Evolutionary conservation across 106 monocot species (phyloP).

Genomic region (Vanilla planifolia): DNA sequence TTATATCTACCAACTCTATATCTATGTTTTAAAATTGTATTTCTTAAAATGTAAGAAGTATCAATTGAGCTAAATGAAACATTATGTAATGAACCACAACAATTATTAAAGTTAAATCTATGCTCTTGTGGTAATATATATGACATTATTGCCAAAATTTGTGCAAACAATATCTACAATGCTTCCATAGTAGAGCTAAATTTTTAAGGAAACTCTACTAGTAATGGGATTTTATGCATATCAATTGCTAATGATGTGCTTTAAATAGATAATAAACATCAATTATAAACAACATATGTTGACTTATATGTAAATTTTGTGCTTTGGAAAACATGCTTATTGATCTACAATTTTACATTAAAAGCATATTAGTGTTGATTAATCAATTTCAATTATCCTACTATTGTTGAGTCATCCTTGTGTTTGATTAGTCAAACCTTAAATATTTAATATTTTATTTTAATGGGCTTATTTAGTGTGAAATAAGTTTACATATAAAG

Average conservation of each 20-base stretch:
- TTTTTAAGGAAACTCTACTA: constrained; percentile 62
- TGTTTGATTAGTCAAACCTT: too few species aligned
- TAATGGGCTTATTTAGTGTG: too few species aligned
- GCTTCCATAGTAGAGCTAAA: constrained; percentile 59
- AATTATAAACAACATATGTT: background rate
- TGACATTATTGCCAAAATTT: constrained; percentile 40
- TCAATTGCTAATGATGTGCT: background rate
- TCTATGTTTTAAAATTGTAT: background rate
- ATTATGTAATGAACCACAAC: constrained; percentile 48
- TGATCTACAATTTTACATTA: constrained; percentile 50
- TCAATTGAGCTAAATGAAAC: constrained; percentile 47
- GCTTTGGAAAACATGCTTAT: constrained; percentile 38
- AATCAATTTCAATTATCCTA: too few species aligned
- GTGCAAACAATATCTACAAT: constrained; percentile 22
- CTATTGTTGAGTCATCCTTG: too few species aligned
- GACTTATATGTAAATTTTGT: constrained; percentile 14
- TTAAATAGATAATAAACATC: background rate
- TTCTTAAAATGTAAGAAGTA: constrained; percentile 39
- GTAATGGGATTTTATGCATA: constrained; percentile 40
- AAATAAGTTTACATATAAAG: too few species aligned
- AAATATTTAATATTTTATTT: too few species aligned
- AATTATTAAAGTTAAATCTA: constrained; percentile 75
- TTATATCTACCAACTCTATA: background rate
- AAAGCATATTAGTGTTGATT: too few species aligned
- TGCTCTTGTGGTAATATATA: constrained; percentile 57